Base-by-base conservation (phyloP, 2,329 filamentous ascomycete genomes). In the Cytospora chrysosperma region DNA sequence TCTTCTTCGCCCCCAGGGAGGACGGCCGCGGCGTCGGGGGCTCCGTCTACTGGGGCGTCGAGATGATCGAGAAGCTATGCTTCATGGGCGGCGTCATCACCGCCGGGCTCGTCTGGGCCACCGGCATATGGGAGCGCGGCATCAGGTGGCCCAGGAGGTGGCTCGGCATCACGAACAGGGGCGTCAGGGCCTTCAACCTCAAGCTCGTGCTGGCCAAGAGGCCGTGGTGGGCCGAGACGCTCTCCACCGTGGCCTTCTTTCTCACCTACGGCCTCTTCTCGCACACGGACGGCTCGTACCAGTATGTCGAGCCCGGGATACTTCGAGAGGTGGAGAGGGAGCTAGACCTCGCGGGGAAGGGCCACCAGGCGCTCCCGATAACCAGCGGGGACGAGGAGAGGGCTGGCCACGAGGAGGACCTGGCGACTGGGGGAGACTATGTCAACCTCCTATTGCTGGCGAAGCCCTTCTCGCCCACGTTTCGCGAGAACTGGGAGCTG, bases 401-500 rank as follows among this genome's bases (percentile, higher is more conserved):
- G 65, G 84, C 83, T 17, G 88, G 89, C 1, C 87, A 92, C 62
- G 93, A 97, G 73, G 94, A 98, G 76, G 95, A 98, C 72, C 83
- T 99, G 51, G 90, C 92, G 0, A 87, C 91, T 0, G 94, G 93
- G 0, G 95, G 95, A 2, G 93, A 98, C 76, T 91, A 94, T 72
- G 89, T 99, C 70, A 95, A 96, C 75, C 83, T 99, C 1, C 81
- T 98, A 21, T 82, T 99, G 9, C 84, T 97, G 13, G 92, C 95
- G 1, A 99, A 99, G 74, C 93, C 93, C 0, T 99, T 99, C 72
- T 96, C 92, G 7, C 89, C 95, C 0, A 92, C 92, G 54, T 99
- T 99, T 72, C 85, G 95, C 24, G 93, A 98, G 75, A 96, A 97
- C 68, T 99, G 95, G 95, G 95, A 99, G 72, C 82, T 94, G 19